Percentiles rank a stretch among this genome's conserved stretches.
Conservation (phyloP, 2,329 filamentous ascomycete species). For the Aspergillus bombycis region DNA sequence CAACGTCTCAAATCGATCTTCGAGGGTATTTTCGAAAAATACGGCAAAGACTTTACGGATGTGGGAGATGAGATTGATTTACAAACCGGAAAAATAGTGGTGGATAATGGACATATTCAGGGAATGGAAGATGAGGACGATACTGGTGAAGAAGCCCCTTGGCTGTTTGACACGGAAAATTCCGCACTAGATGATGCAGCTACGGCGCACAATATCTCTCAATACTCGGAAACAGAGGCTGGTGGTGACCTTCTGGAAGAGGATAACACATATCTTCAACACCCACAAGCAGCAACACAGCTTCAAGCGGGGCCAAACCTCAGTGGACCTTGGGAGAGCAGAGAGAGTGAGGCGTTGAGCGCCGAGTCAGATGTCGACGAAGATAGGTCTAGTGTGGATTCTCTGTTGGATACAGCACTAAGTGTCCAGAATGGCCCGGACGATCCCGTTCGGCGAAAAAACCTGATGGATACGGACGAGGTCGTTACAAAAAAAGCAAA, state of each 20-base stretch:
- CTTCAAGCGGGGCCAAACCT: conserved; percentile 11
- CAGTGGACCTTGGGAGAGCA: conserved; percentile 3
- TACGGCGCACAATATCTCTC: conserved; percentile 2
- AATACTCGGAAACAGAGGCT: conserved; percentile 8
- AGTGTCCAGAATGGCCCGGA: conserved; percentile 15
- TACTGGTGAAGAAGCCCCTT: conserved; percentile 17
- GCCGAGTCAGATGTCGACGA: conserved; percentile 22
- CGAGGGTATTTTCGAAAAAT: conserved; percentile 88
- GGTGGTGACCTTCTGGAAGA: conserved; percentile 10
- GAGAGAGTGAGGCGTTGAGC: conserved; percentile 12
- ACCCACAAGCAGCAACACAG: conserved; percentile 10
- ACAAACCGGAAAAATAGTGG: conserved; percentile 76
- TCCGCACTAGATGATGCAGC: not conserved
- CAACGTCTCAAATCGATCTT: conserved; percentile 78
- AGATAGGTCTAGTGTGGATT: conserved; percentile 28
- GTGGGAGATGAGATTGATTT: conserved; percentile 90
- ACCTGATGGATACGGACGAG: conserved; percentile 12
- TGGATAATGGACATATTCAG: conserved; percentile 84
- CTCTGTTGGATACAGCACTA: conserved; percentile 24
- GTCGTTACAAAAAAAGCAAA: conserved; percentile 24
- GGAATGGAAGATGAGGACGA: conserved; percentile 35
- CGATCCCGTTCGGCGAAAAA: not conserved
- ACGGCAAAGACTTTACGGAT: conserved; percentile 77
- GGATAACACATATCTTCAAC: conserved; percentile 11
- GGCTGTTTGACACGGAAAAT: conserved; percentile 13